Evolutionary conservation across 75 land plant species (phyloP).

Genomic region (Pinus tabuliformis): DNA sequence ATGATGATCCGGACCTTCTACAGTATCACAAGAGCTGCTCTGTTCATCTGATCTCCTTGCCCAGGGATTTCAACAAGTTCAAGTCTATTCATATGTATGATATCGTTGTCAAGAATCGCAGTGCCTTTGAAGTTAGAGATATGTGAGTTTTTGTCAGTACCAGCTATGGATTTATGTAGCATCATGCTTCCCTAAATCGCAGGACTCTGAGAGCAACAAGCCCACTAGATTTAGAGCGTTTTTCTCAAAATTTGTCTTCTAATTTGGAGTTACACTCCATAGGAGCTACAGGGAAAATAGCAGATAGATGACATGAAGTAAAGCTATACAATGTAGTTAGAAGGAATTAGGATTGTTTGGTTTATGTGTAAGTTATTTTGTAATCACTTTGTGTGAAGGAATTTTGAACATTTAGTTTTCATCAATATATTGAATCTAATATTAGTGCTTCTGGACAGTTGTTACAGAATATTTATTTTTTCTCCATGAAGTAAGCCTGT

Average conservation of each 20-base stretch:
- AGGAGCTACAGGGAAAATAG: no score
- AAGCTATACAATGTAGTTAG: no score
- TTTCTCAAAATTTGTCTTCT: no score
- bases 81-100: slow-evolving; percentile 79
- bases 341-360: not conserved
- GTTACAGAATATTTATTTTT: no score
- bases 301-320: no score
- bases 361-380: not conserved
- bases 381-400: not conserved
- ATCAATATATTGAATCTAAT: not conserved
- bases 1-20: slow-evolving; percentile 41
- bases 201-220: no score
- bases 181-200: no score
- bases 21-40: slow-evolving; percentile 66
- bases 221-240: no score
- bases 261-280: no score
- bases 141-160: not conserved
- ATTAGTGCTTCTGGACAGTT: not conserved
- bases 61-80: slow-evolving; percentile 54
- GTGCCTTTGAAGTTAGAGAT: slow-evolving; percentile 69
- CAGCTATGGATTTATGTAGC: no score
- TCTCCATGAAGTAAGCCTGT: no score
- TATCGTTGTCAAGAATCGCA: slow-evolving; percentile 71
- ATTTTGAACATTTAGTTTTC: not conserved
- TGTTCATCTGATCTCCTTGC: slow-evolving; percentile 73